Evolutionary conservation across 2,329 filamentous ascomycete species (phyloP).

Genomic region (Colletotrichum camelliae): DNA sequence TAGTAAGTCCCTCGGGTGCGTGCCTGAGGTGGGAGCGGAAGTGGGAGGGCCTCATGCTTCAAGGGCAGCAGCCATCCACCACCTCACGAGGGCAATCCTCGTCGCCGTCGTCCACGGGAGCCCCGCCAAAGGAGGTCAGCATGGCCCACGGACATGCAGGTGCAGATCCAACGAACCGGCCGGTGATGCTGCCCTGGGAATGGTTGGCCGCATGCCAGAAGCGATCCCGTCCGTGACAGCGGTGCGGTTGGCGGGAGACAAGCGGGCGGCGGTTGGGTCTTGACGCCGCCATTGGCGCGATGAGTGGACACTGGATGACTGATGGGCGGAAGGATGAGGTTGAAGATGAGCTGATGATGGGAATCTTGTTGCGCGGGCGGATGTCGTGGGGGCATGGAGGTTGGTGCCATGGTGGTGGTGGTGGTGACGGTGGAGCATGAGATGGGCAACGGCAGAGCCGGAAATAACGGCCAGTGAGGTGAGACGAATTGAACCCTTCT

Average conservation of each 20-base stretch:
- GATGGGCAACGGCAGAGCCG: background rate
- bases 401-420: background rate
- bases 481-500: background rate
- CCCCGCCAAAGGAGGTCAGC: background rate
- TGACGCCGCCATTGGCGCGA: background rate
- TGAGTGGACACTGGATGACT: background rate
- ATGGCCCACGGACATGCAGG: background rate
- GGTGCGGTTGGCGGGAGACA: background rate
- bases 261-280: background rate
- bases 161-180: constrained; percentile 4
- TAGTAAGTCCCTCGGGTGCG: background rate
- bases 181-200: background rate
- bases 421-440: background rate
- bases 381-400: background rate
- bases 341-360: background rate
- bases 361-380: background rate
- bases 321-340: background rate
- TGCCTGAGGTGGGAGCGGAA: background rate
- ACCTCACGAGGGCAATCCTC: background rate
- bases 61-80: background rate
- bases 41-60: background rate
- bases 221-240: constrained; percentile 3
- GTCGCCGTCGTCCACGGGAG: background rate
- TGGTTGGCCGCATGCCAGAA: constrained; percentile 4
- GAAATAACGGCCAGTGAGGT: background rate